phyloP scores from a whole-genome alignment of 495 filamentous ascomycete genomes.

The Cercophora sp. region DNA sequence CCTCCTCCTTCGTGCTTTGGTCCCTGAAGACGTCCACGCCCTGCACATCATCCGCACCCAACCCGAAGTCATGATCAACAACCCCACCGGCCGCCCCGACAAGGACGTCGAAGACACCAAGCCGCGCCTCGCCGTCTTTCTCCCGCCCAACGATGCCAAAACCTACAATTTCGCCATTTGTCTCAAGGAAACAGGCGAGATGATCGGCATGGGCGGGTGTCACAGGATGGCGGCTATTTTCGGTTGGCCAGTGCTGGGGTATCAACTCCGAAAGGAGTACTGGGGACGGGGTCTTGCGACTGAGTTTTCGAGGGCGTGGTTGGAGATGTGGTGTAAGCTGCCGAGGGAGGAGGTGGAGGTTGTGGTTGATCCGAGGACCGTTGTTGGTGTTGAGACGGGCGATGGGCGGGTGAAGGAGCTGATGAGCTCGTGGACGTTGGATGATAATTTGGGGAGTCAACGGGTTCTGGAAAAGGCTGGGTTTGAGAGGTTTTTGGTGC shows the following conservation, averaged over 20 bases:
- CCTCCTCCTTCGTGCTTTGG: constrained; percentile 2
- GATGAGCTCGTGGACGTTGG: background rate
- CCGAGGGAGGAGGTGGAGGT: background rate
- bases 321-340: background rate
- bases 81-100: constrained; percentile 5
- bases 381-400: background rate
- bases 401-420: background rate
- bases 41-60: constrained; percentile 3
- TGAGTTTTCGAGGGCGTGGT: background rate
- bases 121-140: background rate
- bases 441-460: background rate
- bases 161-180: constrained; percentile 3
- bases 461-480: background rate
- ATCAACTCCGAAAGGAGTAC: background rate
- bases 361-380: background rate
- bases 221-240: background rate
- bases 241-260: background rate
- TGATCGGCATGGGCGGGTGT: background rate
- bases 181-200: background rate
- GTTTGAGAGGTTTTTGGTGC: background rate
- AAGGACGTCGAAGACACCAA: background rate
- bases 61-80: constrained; percentile 3
- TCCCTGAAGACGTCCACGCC: background rate
- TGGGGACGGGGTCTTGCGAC: background rate
- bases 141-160: background rate